Conservation (phyloP, 768 basidiomycete species). For the Pleurotus salmoneostramineus region DNA sequence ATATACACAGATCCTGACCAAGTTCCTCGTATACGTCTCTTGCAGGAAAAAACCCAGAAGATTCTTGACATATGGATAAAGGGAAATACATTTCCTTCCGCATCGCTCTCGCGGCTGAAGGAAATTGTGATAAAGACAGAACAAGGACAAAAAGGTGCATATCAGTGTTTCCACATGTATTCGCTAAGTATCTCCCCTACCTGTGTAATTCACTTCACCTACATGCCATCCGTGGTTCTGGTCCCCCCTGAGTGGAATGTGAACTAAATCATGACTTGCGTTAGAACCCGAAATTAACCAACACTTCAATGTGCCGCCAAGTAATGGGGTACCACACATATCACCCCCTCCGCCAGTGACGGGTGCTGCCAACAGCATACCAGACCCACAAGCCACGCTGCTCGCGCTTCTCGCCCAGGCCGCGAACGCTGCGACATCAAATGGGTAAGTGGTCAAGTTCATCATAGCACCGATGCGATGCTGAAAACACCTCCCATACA, state of each 20-base stretch:
- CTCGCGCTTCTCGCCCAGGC: conserved; percentile 71
- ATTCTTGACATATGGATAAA: conserved; percentile 98
- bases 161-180: conserved; percentile 57
- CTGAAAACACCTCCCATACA: conserved; percentile 19
- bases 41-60: conserved; percentile 95
- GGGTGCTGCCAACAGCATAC: conserved; percentile 21
- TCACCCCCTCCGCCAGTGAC: conserved; percentile 19
- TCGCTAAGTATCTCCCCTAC: conserved; percentile 77
- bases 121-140: conserved; percentile 64
- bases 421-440: conserved; percentile 36
- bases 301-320: conserved; percentile 23
- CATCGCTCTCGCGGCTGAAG: conserved; percentile 69
- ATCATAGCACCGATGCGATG: neutral
- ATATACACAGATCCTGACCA: conserved; percentile 2
- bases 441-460: conserved; percentile 30
- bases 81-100: conserved; percentile 80
- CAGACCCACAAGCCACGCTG: conserved; percentile 59
- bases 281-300: conserved; percentile 51
- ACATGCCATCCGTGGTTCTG: conserved; percentile 41
- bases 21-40: conserved; percentile 25
- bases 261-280: conserved; percentile 66
- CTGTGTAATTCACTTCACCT: conserved; percentile 61
- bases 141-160: conserved; percentile 71
- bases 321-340: conserved; percentile 23
- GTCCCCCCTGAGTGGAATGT: conserved; percentile 45